Base-by-base conservation (phyloP, 805 yeast genomes). In the Cyberlindnera mrakii region DNA sequence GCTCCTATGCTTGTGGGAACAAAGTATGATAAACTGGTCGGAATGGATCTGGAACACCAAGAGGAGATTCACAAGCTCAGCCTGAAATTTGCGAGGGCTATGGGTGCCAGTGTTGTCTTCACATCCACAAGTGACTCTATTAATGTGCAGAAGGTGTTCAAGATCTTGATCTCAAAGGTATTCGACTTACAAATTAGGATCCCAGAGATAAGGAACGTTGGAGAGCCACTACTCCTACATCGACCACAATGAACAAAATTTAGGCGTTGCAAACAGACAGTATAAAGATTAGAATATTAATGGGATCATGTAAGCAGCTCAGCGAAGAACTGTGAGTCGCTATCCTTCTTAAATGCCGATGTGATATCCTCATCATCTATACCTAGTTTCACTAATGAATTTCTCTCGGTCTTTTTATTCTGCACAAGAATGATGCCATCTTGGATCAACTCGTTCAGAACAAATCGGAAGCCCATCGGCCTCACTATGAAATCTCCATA, bases 1-100 rank as follows among this genome's bases (percentile, higher is more conserved):
- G 84, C 91, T 37, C 96, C 97, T 3, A 77, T 91, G 46, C 69
- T 91, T 37, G 84, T 91, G 2, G 99, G 99, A 4, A 91, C 99
- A 1, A 91, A 91, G 60, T 91, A 85, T 63, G 99, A 91, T 60
- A 67, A 80, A 49, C 90, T 91, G 62, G 80, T 86, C 25, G 89
- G 85, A 50, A 65, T 87, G 62, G 77, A 90, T 37, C 77, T 74
- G 31, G 83, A 78, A 43, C 95, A 90, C 55, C 97, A 91, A 59
- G 75, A 78, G 42, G 93, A 86, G 56, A 76, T 91, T 40, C 86
- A 96, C 6, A 77, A 75, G 46, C 87, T 82, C 59, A 90, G 96
- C 14, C 78, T 83, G 63, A 77, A 80, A 58, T 90, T 84, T 60
- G 96, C 97, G 13, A 75, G 71, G 53, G 95, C 93, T 25, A 89